Percentiles rank a stretch among this genome's conserved stretches.
phyloP scores from a whole-genome alignment of 495 filamentous ascomycete species.

The Podospora australis region DNA sequence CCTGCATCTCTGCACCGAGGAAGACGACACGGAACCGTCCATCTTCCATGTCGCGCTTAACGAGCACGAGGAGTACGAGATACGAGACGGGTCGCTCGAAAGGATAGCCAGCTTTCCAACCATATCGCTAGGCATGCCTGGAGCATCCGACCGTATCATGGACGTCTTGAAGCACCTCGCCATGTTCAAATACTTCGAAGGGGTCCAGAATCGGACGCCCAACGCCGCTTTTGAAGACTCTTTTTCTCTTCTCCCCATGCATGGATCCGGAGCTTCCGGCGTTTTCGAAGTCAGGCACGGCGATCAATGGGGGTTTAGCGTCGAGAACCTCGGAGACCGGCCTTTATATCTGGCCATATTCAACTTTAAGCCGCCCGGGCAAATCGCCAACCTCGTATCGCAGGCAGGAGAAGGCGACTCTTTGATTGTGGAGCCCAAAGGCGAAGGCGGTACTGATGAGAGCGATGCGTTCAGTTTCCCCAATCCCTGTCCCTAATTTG shows the following conservation, averaged over 20 bases:
- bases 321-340: conserved; percentile 3
- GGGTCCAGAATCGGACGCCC: conserved; percentile 1
- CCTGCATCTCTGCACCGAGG: neutral
- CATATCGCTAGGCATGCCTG: neutral
- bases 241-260: neutral
- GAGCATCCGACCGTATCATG: neutral
- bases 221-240: neutral
- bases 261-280: neutral
- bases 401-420: neutral
- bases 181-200: conserved; percentile 3
- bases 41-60: neutral
- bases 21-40: neutral
- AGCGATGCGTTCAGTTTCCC: too few species aligned
- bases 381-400: conserved; percentile 4
- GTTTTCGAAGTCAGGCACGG: conserved; percentile 6
- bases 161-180: neutral
- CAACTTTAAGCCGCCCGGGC: conserved; percentile 5
- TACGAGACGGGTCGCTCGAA: neutral
- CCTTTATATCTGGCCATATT: conserved; percentile 7
- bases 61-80: neutral
- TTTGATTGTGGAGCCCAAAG: conserved; percentile 1
- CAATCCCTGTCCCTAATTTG: too few species aligned
- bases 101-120: neutral
- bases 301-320: conserved; percentile 3
- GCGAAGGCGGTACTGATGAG: conserved; percentile 1